Evolutionary conservation across 352 stramenopile genomes (phyloP).

Genomic region (Globisporangium recalcitrans): DNA sequence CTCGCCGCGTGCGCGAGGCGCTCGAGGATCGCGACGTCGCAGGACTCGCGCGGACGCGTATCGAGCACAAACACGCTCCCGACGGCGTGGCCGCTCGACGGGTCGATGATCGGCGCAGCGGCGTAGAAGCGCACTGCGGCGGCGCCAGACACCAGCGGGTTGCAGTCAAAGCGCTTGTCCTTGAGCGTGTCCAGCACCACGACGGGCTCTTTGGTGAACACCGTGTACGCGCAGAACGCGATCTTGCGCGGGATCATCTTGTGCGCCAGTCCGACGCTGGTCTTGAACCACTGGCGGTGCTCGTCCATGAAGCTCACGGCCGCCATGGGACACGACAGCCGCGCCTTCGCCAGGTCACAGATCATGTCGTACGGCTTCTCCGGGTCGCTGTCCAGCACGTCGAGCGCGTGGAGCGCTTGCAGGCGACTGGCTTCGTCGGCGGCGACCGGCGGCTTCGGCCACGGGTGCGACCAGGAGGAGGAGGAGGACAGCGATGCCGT

Average conservation of each 20-base stretch:
- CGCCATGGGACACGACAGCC: conserved; percentile 64
- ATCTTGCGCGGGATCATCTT: conserved; percentile 80
- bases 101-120: conserved; percentile 62
- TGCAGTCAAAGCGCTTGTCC: conserved; percentile 85
- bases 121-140: conserved; percentile 94
- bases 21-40: conserved; percentile 65
- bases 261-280: conserved; percentile 59
- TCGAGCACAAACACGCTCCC: conserved; percentile 84
- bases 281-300: conserved; percentile 76
- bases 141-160: conserved; percentile 85
- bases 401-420: conserved; percentile 36
- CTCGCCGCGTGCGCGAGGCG: conserved; percentile 48
- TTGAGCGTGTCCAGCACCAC: conserved; percentile 86
- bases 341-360: conserved; percentile 67
- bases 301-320: conserved; percentile 79
- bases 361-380: conserved; percentile 76
- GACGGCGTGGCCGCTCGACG: conserved; percentile 45
- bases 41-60: conserved; percentile 62
- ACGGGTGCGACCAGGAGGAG: conserved; percentile 50
- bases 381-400: conserved; percentile 52
- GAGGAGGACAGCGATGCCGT: conserved; percentile 14
- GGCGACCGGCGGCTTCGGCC: conserved; percentile 59
- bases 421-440: conserved; percentile 53
- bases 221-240: conserved; percentile 69
- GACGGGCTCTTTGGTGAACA: conserved; percentile 51